Conservation (phyloP, 805 yeast genomes). For the Kodamaea laetipori region DNA sequence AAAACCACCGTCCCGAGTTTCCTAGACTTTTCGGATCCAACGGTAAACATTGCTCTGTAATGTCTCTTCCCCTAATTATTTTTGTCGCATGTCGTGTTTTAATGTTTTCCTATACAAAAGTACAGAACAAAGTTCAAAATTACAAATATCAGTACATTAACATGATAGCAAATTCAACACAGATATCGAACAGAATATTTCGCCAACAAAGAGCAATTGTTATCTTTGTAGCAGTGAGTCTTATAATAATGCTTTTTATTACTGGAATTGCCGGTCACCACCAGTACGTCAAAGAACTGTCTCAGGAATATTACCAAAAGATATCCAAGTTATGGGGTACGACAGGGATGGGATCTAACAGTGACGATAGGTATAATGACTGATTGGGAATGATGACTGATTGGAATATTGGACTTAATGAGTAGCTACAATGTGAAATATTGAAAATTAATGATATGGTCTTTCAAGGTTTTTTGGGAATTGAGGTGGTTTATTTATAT, state of each 20-base stretch:
- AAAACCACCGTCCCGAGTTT: no score
- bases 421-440: no score
- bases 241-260: constrained; percentile 28
- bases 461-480: background rate
- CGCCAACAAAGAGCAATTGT: constrained; percentile 34
- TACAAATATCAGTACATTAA: background rate
- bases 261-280: constrained; percentile 33
- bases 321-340: constrained; percentile 9
- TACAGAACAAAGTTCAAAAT: no score
- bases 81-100: background rate
- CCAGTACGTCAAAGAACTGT: constrained; percentile 13
- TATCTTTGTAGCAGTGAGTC: constrained; percentile 23
- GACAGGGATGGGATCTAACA: no score
- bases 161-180: constrained; percentile 29
- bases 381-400: background rate
- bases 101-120: no score
- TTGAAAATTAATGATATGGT: background rate
- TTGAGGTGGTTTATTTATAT: background rate
- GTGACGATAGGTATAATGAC: background rate
- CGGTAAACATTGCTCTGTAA: background rate
- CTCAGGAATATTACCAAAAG: constrained; percentile 7
- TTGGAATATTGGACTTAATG: background rate
- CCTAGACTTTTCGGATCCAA: background rate
- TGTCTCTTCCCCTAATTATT: background rate
- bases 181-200: constrained; percentile 32